phyloP scores from a whole-genome alignment of 805 yeast species.

The Geotrichum ghanense region DNA sequence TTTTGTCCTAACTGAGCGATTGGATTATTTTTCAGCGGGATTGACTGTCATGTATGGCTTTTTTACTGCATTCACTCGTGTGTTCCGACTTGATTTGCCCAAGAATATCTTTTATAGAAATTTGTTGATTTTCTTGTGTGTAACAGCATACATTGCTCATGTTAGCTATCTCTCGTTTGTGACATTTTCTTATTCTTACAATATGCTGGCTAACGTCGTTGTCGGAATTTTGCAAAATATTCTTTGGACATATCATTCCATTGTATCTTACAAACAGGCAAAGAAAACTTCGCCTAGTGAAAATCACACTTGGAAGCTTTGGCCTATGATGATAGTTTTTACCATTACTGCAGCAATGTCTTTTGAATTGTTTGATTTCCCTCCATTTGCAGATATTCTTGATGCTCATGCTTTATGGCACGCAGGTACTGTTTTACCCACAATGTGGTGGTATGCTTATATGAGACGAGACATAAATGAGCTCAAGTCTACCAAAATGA shows the following conservation, averaged over 20 bases:
- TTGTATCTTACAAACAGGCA: conserved; percentile 8
- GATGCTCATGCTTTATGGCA: conserved; percentile 98
- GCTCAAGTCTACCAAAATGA: conserved; percentile 7
- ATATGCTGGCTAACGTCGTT: conserved; percentile 79
- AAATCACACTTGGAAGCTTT: conserved; percentile 30
- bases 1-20: conserved; percentile 60
- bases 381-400: conserved; percentile 53
- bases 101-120: conserved; percentile 22
- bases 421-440: conserved; percentile 73
- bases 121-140: conserved; percentile 32
- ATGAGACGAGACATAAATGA: conserved; percentile 23
- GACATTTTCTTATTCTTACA: conserved; percentile 87
- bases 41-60: conserved; percentile 74
- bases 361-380: conserved; percentile 84
- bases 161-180: conserved; percentile 46
- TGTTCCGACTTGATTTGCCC: conserved; percentile 42
- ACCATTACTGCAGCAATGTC: conserved; percentile 64
- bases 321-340: conserved; percentile 41
- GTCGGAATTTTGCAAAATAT: conserved; percentile 70
- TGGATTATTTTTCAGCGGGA: conserved; percentile 91
- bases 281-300: conserved; percentile 41
- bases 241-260: conserved; percentile 33
- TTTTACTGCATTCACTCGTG: conserved; percentile 52
- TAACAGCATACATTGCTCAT: conserved; percentile 49
- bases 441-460: conserved; percentile 57